Conservation (phyloP, 306 rosid genomes). For the Astragalus glycyphyllos region DNA sequence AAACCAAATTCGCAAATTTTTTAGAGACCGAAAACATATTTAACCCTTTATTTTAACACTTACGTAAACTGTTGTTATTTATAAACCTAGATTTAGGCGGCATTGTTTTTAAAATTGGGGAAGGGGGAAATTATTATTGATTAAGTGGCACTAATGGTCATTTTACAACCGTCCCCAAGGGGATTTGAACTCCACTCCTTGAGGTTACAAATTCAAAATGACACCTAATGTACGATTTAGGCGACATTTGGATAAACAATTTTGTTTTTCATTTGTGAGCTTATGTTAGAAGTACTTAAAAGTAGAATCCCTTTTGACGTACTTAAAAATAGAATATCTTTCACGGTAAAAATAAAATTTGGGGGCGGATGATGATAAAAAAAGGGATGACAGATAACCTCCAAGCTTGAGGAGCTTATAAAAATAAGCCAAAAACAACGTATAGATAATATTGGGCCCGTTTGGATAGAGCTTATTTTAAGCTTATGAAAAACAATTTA, state of each 20-base stretch:
- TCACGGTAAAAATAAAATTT: not conserved
- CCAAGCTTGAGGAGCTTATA: not conserved
- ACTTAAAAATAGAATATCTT: not conserved
- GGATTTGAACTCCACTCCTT: too few species aligned
- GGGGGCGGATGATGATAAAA: not conserved
- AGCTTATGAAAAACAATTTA: too few species aligned
- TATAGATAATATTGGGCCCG: too few species aligned
- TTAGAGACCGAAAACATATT: too few species aligned
- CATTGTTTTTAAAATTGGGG: too few species aligned
- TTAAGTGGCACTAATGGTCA: too few species aligned
- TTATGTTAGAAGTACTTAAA: not conserved
- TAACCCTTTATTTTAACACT: not conserved
- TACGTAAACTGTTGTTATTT: conserved; percentile 11
- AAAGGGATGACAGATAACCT: too few species aligned
- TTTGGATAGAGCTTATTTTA: too few species aligned
- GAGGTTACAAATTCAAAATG: too few species aligned
- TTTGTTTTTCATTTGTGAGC: not conserved
- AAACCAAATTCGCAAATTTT: too few species aligned
- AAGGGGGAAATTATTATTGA: too few species aligned
- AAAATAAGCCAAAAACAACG: not conserved
- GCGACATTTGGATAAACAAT: conserved; percentile 5
- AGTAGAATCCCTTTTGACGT: not conserved
- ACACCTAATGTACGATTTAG: not conserved
- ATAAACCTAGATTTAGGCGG: conserved; percentile 10
- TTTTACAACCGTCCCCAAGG: too few species aligned